These are phyloP conservation scores for Scorias spongiosa DNA, from an alignment of 2,329 filamentous ascomycete genomes.

Conservation along the genomic window DNA sequence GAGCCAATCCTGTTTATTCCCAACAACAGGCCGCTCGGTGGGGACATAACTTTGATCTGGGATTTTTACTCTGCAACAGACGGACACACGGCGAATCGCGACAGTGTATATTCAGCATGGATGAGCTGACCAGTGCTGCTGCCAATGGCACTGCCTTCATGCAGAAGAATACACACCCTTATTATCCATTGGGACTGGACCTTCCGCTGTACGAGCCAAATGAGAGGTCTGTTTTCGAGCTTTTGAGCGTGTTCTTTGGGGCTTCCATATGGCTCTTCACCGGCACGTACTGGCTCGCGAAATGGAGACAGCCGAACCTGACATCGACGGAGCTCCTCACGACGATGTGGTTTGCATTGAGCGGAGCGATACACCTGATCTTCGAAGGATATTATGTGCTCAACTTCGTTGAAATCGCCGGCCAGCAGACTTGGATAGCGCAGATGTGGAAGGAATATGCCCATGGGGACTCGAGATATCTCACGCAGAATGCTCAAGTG, in stretches of 20 bases:
- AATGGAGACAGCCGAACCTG: slow-evolving; percentile 38
- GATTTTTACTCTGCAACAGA: too few relatives aligned
- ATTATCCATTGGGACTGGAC: slow-evolving; percentile 50
- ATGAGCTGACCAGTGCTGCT: slow-evolving; percentile 1
- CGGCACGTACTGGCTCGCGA: slow-evolving; percentile 39
- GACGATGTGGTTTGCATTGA: slow-evolving; percentile 63
- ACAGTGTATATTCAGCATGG: not conserved
- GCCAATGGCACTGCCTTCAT: slow-evolving; percentile 1
- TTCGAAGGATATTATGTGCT: slow-evolving; percentile 77
- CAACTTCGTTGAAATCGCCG: slow-evolving; percentile 50
- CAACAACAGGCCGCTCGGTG: too few relatives aligned
- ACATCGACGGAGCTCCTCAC: slow-evolving; percentile 39
- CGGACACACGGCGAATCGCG: not conserved
- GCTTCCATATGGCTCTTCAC: slow-evolving; percentile 43
- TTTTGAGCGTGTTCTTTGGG: slow-evolving; percentile 45
- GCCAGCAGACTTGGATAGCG: slow-evolving; percentile 57
- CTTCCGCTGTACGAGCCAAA: slow-evolving; percentile 54
- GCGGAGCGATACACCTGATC: slow-evolving; percentile 57
- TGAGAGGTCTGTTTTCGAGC: slow-evolving; percentile 40
- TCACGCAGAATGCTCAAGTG: slow-evolving; percentile 69
- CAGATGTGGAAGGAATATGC: slow-evolving; percentile 92
- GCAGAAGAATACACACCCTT: slow-evolving; percentile 40
- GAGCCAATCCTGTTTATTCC: too few relatives aligned
- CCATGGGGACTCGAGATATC: slow-evolving; percentile 71
- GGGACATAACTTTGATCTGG: too few relatives aligned